Evolutionary conservation across 306 rosid species (phyloP).

Genomic region (Astragalus membranaceus): DNA sequence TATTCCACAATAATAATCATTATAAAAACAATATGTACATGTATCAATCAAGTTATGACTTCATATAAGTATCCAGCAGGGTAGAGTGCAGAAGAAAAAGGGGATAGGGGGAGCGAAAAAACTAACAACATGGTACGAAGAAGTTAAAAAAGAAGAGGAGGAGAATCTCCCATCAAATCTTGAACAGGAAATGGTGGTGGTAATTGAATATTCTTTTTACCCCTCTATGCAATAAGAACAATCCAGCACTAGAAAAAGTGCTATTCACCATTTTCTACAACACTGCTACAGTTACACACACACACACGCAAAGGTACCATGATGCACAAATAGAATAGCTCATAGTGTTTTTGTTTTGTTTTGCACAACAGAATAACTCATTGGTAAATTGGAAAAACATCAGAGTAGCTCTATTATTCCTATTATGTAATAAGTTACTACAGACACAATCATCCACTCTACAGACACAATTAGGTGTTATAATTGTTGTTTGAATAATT

Average conservation of each 20-base stretch:
- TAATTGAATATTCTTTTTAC: slow-evolving; percentile 27
- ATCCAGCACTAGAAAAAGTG: slow-evolving; percentile 16
- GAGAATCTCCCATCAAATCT: slow-evolving; percentile 32
- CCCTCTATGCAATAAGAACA: slow-evolving; percentile 27
- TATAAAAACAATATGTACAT: not conserved
- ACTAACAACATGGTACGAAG: slow-evolving; percentile 15
- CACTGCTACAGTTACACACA: slow-evolving; percentile 9
- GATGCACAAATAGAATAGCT: not conserved
- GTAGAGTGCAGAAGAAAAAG: slow-evolving; percentile 1
- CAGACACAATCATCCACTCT: slow-evolving; percentile 14
- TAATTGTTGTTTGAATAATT: too few relatives aligned
- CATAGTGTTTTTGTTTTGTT: too few relatives aligned
- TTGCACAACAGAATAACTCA: not conserved
- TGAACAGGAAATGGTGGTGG: slow-evolving; percentile 1
- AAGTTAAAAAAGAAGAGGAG: slow-evolving; percentile 7
- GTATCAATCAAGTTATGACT: slow-evolving; percentile 11
- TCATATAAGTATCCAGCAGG: not conserved
- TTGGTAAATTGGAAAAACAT: not conserved
- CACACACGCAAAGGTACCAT: slow-evolving; percentile 9
- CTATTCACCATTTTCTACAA: slow-evolving; percentile 22
- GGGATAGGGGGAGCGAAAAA: not conserved
- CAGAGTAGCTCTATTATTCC: not conserved
- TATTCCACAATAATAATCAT: not conserved
- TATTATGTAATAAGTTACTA: slow-evolving; percentile 10
- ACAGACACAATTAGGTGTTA: too few relatives aligned